phyloP scores from a whole-genome alignment of 2,329 filamentous ascomycete species.

The Chrysosphaeria jannelii region DNA sequence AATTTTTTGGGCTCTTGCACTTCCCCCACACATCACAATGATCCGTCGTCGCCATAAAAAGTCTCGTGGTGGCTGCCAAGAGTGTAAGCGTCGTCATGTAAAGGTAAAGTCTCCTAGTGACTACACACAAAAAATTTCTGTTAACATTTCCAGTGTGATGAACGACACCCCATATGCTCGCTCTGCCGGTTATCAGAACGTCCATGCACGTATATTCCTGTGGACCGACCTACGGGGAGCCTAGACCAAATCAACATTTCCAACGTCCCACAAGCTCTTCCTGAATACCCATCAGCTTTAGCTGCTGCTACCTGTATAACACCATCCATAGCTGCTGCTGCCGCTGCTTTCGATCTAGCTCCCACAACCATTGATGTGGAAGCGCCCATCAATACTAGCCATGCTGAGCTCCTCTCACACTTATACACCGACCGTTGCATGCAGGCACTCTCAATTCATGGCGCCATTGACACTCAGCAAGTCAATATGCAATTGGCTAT shows the following conservation, averaged over 20 bases:
- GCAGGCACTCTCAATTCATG: constrained; percentile 6
- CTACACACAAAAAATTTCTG: too few relatives aligned
- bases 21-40: too few relatives aligned
- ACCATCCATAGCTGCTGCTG: background rate
- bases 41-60: background rate
- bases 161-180: background rate
- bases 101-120: background rate
- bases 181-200: too few relatives aligned
- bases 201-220: too few relatives aligned
- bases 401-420: constrained; percentile 10
- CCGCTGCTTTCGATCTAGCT: background rate
- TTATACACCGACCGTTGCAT: constrained; percentile 6
- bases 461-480: constrained; percentile 3
- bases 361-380: background rate
- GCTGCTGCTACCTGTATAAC: background rate
- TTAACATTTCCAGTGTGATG: background rate
- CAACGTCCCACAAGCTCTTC: background rate
- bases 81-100: background rate
- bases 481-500: constrained; percentile 5
- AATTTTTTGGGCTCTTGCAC: too few relatives aligned
- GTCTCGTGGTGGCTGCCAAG: background rate
- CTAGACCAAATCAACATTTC: too few relatives aligned
- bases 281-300: background rate
- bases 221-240: too few relatives aligned
- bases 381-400: constrained; percentile 6